These are phyloP conservation scores for Lachancea waltii DNA, from an alignment of 805 yeast species.

Conservation along the genomic window DNA sequence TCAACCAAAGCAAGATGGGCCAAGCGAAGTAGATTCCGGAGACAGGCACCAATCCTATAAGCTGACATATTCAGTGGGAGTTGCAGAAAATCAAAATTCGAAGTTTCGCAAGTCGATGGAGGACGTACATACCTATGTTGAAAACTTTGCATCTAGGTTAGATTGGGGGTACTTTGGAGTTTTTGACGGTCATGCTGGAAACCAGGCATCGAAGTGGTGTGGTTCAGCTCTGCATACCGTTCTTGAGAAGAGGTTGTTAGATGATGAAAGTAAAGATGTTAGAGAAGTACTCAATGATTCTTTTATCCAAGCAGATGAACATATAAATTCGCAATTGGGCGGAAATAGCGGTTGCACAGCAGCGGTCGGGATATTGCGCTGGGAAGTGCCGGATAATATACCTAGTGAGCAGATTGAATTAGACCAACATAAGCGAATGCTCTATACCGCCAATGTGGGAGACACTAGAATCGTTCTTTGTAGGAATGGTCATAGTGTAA, in stretches of 20 bases:
- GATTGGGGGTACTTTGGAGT: constrained; percentile 96
- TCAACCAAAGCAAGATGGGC: background rate
- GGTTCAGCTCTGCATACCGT: constrained; percentile 75
- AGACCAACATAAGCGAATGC: constrained; percentile 55
- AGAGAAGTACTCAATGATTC: constrained; percentile 61
- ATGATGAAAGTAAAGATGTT: constrained; percentile 45
- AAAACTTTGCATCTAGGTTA: constrained; percentile 81
- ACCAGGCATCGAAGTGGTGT: constrained; percentile 90
- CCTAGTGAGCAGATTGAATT: constrained; percentile 23
- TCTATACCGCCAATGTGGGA: constrained; percentile 93
- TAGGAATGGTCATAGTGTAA: constrained; percentile 64
- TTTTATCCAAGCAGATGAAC: constrained; percentile 68
- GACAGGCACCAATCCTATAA: constrained; percentile 26
- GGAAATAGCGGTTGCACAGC: constrained; percentile 93
- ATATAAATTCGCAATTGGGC: constrained; percentile 51
- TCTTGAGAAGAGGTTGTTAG: constrained; percentile 51
- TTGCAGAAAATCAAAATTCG: constrained; percentile 80
- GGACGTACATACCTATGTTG: constrained; percentile 89
- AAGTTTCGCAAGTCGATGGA: constrained; percentile 88
- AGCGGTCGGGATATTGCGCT: constrained; percentile 82
- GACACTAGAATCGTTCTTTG: constrained; percentile 80
- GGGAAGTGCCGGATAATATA: constrained; percentile 53
- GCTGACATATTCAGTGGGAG: constrained; percentile 77
- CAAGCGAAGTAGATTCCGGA: background rate
- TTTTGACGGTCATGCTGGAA: constrained; percentile 97